phyloP scores from a whole-genome alignment of 148 eudicot species.

The Camellia japonica region DNA sequence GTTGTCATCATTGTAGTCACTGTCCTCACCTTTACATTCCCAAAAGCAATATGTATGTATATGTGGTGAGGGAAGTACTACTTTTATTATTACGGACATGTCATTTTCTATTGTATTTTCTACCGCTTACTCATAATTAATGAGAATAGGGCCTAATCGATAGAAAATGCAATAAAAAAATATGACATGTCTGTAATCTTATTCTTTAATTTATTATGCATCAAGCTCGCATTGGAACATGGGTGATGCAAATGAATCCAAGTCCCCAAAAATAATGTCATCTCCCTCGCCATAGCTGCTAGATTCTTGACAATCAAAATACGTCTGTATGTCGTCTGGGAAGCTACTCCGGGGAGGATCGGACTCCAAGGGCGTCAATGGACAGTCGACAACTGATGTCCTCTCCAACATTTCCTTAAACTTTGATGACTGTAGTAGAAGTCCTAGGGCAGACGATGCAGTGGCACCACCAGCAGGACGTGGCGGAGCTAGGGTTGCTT shows the following conservation, averaged over 20 bases:
- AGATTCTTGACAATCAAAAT: slow-evolving; percentile 42
- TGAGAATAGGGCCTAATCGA: too few species aligned
- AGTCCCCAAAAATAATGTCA: slow-evolving; percentile 41
- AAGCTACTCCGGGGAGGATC: slow-evolving; percentile 43
- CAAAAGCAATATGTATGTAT: neutral
- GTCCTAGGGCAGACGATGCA: slow-evolving; percentile 25
- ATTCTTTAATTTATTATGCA: neutral
- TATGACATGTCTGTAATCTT: neutral
- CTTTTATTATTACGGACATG: neutral
- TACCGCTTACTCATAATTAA: neutral
- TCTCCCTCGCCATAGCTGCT: slow-evolving; percentile 31
- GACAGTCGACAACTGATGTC: slow-evolving; percentile 13
- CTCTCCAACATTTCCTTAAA: slow-evolving; percentile 40
- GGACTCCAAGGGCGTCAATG: slow-evolving; percentile 21
- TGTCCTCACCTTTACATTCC: neutral
- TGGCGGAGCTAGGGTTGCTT: slow-evolving; percentile 1
- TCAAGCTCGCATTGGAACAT: slow-evolving; percentile 44
- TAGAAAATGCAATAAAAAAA: too few species aligned
- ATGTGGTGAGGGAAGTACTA: neutral
- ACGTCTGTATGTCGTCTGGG: slow-evolving; percentile 58
- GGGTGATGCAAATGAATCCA: slow-evolving; percentile 32
- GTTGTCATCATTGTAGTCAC: neutral
- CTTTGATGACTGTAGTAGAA: slow-evolving; percentile 39
- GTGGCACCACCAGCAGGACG: slow-evolving; percentile 1
- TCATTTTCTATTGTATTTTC: neutral